Base-by-base conservation (phyloP, 768 basidiomycete genomes). In the Goffeauzyma gilvescens region DNA sequence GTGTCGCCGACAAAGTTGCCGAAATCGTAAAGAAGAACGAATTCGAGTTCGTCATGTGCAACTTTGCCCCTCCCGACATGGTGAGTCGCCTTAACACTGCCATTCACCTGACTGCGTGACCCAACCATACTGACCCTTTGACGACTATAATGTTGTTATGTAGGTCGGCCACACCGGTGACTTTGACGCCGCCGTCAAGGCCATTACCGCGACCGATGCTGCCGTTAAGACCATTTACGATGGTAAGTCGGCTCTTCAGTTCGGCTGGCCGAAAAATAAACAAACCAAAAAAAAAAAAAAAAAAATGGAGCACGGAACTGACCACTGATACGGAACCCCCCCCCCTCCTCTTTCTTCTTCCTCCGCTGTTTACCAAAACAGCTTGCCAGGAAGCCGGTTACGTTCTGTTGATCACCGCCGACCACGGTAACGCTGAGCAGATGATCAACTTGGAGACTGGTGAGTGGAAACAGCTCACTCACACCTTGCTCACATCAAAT, bases 51-150 rank as follows among this genome's bases (percentile, higher is more conserved):
- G 74, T 93, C 45, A 93, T 93, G 86, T 90, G 85, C 69, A 93
- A 90, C 67, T 93, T 90, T 63, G 87, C 87, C 3, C 87, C 87
- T 26, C 87, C 87, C 4, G 87, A 95, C 58, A 90, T 93, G 87
- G 87, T 79, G 36, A 28, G 65, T 59, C n/a, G 24, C 15, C 18
- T 23, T 40, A 23, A 39, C 24, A 38, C 32, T 13, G 22, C 27
- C 31, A 36, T 39, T 41, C 24, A 15, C 24, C 26, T 24, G 15
- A 13, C 5, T n/a, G n/a, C n/a, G n/a, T n/a, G n/a, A n/a, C n/a
- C n/a, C n/a, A n/a, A n/a, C n/a, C n/a, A n/a, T 14, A 18, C 25
- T 6, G 6, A 21, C 10, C 8, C 20, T 17, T 9, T 31, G 32
- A 37, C 13, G 20, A 12, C 27, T 32, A 12, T 26, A n/a, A 3